phyloP scores from a whole-genome alignment of 2,329 filamentous ascomycete species.

The Gyromitra esculenta region DNA sequence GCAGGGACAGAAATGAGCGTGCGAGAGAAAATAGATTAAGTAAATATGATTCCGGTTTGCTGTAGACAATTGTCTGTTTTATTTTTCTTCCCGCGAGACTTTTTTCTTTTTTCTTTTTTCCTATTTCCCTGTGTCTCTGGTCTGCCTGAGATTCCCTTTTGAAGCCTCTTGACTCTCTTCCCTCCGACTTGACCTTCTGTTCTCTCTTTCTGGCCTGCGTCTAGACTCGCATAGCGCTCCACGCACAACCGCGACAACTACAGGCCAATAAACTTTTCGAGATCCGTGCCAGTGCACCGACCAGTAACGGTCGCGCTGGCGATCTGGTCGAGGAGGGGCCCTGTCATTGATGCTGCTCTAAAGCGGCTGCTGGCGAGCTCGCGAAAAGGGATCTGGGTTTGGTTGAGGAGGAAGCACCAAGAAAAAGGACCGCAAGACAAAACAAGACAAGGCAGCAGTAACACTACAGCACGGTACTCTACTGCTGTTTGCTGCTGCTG shows the following conservation, averaged over 20 bases:
- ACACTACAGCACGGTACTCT: conserved; percentile 21
- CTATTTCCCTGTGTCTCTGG: conserved; percentile 14
- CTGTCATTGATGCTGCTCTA: conserved; percentile 46
- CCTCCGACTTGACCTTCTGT: conserved; percentile 15
- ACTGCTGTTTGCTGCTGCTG: conserved; percentile 47
- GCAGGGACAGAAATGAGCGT: conserved; percentile 35
- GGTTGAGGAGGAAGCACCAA: conserved; percentile 22
- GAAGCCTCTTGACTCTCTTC: conserved; percentile 31
- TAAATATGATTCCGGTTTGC: conserved; percentile 43
- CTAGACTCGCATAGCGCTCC: conserved; percentile 48
- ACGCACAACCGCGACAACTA: conserved; percentile 47
- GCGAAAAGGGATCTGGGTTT: conserved; percentile 36
- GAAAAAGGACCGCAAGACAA: conserved; percentile 40
- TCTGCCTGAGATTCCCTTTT: conserved; percentile 25
- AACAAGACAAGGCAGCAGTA: conserved; percentile 45
- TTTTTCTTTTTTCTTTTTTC: conserved; percentile 19
- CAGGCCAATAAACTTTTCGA: conserved; percentile 52
- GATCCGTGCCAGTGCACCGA: conserved; percentile 49
- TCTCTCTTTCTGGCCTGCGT: conserved; percentile 15
- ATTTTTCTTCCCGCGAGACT: conserved; percentile 27
- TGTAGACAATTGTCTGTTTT: conserved; percentile 29
- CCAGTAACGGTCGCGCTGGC: conserved; percentile 49
- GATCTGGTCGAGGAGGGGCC: conserved; percentile 44
- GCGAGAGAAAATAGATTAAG: conserved; percentile 36
- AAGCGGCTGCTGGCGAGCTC: conserved; percentile 24